Percentiles rank a stretch among this genome's conserved stretches.
Conservation (phyloP, 306 rosid species). For the Glycyrrhiza uralensis region DNA sequence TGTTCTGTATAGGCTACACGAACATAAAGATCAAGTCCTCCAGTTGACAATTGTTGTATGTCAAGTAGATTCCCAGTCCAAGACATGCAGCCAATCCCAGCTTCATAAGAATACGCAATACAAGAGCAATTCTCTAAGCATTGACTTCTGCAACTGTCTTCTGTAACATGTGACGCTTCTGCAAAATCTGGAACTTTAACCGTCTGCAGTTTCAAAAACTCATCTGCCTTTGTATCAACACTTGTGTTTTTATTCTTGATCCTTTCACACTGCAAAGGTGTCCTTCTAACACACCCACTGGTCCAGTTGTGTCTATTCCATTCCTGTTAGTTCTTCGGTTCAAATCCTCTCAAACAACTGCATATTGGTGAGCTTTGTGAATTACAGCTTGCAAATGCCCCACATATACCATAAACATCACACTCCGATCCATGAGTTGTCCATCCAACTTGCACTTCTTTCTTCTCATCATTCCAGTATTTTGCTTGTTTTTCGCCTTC, state of each 20-base stretch:
- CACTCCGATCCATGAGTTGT: neutral
- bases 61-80: constrained; percentile 20
- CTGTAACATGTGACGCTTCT: neutral
- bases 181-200: constrained; percentile 40
- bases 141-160: neutral
- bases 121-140: constrained; percentile 35
- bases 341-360: constrained; percentile 22
- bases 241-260: neutral
- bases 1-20: constrained; percentile 20
- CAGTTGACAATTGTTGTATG: neutral
- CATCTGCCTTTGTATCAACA: constrained; percentile 22
- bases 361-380: neutral
- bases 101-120: constrained; percentile 4
- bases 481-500: neutral
- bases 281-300: constrained; percentile 1
- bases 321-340: constrained; percentile 1
- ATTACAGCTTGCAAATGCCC: constrained; percentile 23
- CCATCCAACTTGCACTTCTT: neutral
- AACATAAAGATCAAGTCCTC: constrained; percentile 25
- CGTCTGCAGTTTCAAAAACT: constrained; percentile 4
- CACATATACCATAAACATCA: constrained; percentile 24
- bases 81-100: constrained; percentile 21
- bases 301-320: constrained; percentile 15
- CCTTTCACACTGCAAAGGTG: constrained; percentile 32
- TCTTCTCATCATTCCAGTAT: neutral